phyloP scores from a whole-genome alignment of 1,284 basidiomycete genomes.

The Hymenochaete sp. region DNA sequence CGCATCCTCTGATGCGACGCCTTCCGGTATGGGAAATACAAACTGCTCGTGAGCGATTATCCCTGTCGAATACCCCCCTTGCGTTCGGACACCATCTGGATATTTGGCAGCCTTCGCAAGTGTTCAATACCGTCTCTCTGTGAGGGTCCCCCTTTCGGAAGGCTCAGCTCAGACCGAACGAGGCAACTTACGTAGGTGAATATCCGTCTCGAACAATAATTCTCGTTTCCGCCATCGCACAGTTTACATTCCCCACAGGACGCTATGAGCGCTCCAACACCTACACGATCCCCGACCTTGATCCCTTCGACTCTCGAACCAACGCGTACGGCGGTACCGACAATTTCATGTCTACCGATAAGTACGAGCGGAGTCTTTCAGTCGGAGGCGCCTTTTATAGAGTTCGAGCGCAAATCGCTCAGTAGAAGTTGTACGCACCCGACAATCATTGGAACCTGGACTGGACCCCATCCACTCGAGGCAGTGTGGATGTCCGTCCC shows the following conservation, averaged over 20 bases:
- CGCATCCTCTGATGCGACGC: conserved; percentile 42
- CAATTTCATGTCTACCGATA: conserved; percentile 44
- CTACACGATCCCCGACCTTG: conserved; percentile 57
- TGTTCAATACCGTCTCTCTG: conserved; percentile 29
- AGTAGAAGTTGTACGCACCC: conserved; percentile 25
- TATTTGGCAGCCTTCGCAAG: no score
- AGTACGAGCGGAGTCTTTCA: no score
- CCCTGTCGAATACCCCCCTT: conserved; percentile 58
- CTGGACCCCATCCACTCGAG: conserved; percentile 27
- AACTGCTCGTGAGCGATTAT: conserved; percentile 62
- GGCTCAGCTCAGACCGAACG: no score
- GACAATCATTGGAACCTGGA: conserved; percentile 13
- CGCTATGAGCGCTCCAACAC: conserved; percentile 54
- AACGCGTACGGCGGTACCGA: conserved; percentile 45
- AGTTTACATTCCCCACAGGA: conserved; percentile 44
- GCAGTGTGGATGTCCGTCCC: conserved; percentile 30
- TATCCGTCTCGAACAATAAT: conserved; percentile 35
- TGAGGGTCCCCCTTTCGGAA: neutral
- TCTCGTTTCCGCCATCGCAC: conserved; percentile 48
- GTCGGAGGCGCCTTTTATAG: no score
- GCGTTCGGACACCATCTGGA: conserved; percentile 42
- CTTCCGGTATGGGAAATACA: conserved; percentile 62
- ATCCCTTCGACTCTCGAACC: conserved; percentile 46
- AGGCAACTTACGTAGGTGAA: conserved; percentile 27
- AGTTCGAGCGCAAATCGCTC: no score